These are phyloP conservation scores for Vigna nakashimae DNA, from an alignment of 306 rosid genomes.

Conservation along the genomic window DNA sequence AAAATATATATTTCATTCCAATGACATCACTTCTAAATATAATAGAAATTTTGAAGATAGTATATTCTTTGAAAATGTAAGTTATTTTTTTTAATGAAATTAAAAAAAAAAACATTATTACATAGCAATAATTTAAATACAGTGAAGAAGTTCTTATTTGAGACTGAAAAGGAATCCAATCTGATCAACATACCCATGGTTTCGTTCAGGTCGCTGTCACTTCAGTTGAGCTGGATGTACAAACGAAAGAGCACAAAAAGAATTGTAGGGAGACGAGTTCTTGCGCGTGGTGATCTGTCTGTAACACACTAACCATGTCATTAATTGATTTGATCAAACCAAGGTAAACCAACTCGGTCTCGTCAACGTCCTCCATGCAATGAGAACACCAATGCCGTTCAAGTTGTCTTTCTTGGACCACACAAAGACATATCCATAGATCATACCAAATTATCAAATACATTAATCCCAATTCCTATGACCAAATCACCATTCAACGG, in stretches of 20 bases:
- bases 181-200: too few species aligned
- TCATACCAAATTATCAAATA: neutral
- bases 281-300: neutral
- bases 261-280: neutral
- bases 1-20: too few species aligned
- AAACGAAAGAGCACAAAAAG: too few species aligned
- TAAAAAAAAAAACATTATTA: too few species aligned
- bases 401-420: conserved; percentile 40
- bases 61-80: too few species aligned
- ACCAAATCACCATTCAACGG: neutral
- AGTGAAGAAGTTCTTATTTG: too few species aligned
- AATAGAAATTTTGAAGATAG: too few species aligned
- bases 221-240: neutral
- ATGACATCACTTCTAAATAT: too few species aligned
- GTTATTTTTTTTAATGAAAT: too few species aligned
- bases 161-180: too few species aligned
- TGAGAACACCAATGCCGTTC: neutral
- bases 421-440: neutral
- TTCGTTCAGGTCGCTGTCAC: too few species aligned
- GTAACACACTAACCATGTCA: neutral
- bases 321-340: neutral
- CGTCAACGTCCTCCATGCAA: conserved; percentile 24
- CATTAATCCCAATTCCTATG: neutral
- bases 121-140: too few species aligned
- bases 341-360: neutral